Evolutionary conservation across 164 flowering plant genomes (phyloP).

Genomic region (Berberis vulgaris): DNA sequence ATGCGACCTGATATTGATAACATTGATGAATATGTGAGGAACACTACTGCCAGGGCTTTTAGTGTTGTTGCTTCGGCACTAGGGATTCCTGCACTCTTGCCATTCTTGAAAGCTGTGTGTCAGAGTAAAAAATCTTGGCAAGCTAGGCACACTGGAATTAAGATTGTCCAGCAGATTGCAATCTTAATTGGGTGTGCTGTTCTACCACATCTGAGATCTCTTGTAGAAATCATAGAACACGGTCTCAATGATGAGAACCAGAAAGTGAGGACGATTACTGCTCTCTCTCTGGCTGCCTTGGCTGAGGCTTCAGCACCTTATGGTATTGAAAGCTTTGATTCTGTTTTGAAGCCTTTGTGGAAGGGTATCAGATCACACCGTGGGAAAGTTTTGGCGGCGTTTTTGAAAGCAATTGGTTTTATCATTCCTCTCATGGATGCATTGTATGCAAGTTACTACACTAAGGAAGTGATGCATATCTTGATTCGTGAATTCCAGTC

Average conservation of each 20-base stretch:
- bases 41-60: conserved; percentile 94
- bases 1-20: conserved; percentile 98
- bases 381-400: conserved; percentile 98
- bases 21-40: conserved; percentile 94
- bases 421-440: conserved; percentile 98
- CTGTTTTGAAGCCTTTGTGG: conserved; percentile 95
- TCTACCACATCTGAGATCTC: conserved; percentile 80
- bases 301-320: conserved; percentile 98
- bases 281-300: conserved; percentile 87
- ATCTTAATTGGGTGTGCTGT: conserved; percentile 96
- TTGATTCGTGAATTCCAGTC: conserved; percentile 94
- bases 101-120: conserved; percentile 92
- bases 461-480: conserved; percentile 89
- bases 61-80: conserved; percentile 98
- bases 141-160: conserved; percentile 95
- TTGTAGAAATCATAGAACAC: conserved; percentile 92
- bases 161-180: conserved; percentile 95
- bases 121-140: conserved; percentile 99
- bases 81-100: conserved; percentile 88
- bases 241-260: conserved; percentile 94
- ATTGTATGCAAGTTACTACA: conserved; percentile 85
- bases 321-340: conserved; percentile 96
- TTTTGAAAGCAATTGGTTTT: conserved; percentile 91
- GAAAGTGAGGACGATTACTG: conserved; percentile 93
- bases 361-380: conserved; percentile 93